These are phyloP conservation scores for Eimeria falciformis DNA, from an alignment of 169 alveolate species.

Conservation along the genomic window DNA sequence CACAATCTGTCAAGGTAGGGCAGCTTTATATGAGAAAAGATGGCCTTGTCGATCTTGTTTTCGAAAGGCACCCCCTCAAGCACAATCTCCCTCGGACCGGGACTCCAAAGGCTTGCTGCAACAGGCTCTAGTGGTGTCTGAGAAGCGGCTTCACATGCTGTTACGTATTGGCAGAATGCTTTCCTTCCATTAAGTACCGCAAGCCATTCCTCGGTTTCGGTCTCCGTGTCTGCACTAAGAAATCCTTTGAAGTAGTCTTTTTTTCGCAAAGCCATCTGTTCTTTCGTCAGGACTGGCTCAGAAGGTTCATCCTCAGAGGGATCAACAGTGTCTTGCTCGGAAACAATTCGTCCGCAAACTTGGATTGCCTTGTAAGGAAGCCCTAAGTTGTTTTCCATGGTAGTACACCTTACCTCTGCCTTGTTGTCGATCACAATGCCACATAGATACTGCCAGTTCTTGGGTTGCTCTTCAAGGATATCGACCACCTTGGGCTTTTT, in stretches of 20 bases:
- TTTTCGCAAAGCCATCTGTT: conserved; percentile 21
- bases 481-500: background rate
- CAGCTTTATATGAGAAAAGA: conserved; percentile 28
- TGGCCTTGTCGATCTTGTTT: conserved; percentile 38
- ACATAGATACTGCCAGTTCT: conserved; percentile 47
- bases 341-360: conserved; percentile 35
- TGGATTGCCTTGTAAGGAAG: conserved; percentile 47
- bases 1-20: conserved; percentile 39
- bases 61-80: conserved; percentile 42
- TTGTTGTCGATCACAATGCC: conserved; percentile 44
- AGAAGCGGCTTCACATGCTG: conserved; percentile 16
- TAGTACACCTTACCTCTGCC: conserved; percentile 21
- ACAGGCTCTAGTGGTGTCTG: conserved; percentile 27
- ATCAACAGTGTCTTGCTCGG: conserved; percentile 8
- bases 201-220: conserved; percentile 62
- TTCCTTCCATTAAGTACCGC: conserved; percentile 43
- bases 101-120: conserved; percentile 52
- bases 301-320: background rate
- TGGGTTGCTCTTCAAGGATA: background rate
- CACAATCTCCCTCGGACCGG: conserved; percentile 64
- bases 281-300: background rate
- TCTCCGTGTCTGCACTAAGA: conserved; percentile 59
- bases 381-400: conserved; percentile 9
- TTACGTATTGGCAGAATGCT: conserved; percentile 43
- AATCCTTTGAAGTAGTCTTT: conserved; percentile 37